Evolutionary conservation across 1,139 yeast genomes (phyloP), one percentile per base, ranked within the genome.

Genomic region (Hansenula lynferdii): DNA sequence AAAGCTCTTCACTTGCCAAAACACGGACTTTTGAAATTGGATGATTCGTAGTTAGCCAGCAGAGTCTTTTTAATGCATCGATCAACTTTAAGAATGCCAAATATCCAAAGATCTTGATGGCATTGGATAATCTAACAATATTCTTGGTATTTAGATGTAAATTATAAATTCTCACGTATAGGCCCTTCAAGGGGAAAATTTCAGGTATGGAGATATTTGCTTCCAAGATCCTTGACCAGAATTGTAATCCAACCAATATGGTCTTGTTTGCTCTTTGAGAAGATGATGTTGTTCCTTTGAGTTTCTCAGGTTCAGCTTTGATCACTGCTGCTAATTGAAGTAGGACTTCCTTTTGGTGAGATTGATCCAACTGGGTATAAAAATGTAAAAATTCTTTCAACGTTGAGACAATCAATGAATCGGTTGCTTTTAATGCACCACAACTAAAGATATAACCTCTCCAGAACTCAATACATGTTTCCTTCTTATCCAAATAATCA

Each of bases 391-490:
- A 64, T 5, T 70, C 58, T 18, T 58, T 60, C 19, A 78, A 60
- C 0, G 83, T 65, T 5, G 60, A 55, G 28, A 70, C 67, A 6
- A 80, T 64, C 14, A 76, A 66, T 2, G 58, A 49, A 36, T 71
- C 74, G 10, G 76, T 68, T 0, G 85, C 80, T 21, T 77, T 72
- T 10, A 68, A 47, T 0, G 87, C 82, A 3, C 89, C 94, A 9
- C 71, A 69, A n/a, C 80, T 70, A 43, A 71, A 69, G 0, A 69
- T 57, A 35, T 70, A 63, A 0, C 92, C 90, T 49, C 58, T 69
- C 77, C 81, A 72, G 45, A 82, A 76, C 38, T 64, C 70, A 3
- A 41, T 21, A 1, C 64, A 53, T 0, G 55, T 36, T 16, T 50
- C 53, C 10, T 47, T 47, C 8, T 46, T 44, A 17, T 35, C 39